Evolutionary conservation across 2,329 filamentous ascomycete genomes (phyloP).

Genomic region (Alternaria sp.): DNA sequence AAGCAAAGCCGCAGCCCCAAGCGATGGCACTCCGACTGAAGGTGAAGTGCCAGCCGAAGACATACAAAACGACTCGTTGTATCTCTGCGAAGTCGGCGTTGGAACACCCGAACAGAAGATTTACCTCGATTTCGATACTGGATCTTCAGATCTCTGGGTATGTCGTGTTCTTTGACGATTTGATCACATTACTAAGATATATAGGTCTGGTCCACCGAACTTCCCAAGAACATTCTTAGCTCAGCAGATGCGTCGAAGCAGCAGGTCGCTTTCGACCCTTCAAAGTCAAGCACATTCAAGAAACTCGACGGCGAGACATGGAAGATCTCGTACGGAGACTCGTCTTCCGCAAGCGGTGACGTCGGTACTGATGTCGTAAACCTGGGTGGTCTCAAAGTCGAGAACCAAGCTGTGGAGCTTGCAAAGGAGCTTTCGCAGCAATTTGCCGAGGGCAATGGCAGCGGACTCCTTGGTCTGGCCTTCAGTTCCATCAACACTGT

Average conservation of each 20-base stretch:
- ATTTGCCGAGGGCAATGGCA: conserved; percentile 60
- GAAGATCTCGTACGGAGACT: conserved; percentile 69
- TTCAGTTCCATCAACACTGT: conserved; percentile 66
- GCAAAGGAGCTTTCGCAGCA: conserved; percentile 62
- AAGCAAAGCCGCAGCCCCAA: conserved; percentile 3
- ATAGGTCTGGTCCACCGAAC: conserved; percentile 33
- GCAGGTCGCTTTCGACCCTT: conserved; percentile 60
- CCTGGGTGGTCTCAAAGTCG: conserved; percentile 64
- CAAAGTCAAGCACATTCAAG: conserved; percentile 41
- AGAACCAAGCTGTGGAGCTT: conserved; percentile 67
- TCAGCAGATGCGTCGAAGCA: conserved; percentile 58
- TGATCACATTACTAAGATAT: neutral
- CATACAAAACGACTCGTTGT: conserved; percentile 38
- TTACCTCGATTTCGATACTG: conserved; percentile 74
- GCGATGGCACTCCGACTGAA: neutral
- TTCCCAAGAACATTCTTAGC: conserved; percentile 30
- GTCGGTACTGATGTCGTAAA: conserved; percentile 69
- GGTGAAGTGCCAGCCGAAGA: conserved; percentile 30
- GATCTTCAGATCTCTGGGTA: conserved; percentile 67
- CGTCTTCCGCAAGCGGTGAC: conserved; percentile 64
- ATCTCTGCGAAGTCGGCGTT: conserved; percentile 62
- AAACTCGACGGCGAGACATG: conserved; percentile 59
- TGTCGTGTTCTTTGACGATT: neutral
- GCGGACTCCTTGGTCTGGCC: conserved; percentile 65
- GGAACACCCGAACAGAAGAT: conserved; percentile 63